Conservation (phyloP, 75 land plant genomes). For the Adiantum capillusveneris region DNA sequence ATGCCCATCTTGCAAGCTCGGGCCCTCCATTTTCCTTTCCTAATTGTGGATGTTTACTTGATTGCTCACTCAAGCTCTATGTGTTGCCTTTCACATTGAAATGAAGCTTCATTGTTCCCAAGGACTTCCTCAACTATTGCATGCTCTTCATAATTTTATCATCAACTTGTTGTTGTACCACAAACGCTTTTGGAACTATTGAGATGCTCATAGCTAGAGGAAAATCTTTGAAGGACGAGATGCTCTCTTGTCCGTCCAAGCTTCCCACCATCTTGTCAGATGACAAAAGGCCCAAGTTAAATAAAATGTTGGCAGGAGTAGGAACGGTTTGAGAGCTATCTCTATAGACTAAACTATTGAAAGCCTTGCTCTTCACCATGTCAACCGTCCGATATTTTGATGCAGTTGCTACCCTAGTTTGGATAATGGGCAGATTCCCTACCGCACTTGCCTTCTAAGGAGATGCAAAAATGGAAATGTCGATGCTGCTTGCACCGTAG, state of each 20-base stretch:
- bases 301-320: neutral
- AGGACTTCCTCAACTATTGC: constrained; percentile 74
- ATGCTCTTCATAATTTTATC: constrained; percentile 82
- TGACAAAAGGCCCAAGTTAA: neutral
- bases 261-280: neutral
- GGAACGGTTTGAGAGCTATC: neutral
- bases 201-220: constrained; percentile 31
- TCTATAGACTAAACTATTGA: neutral
- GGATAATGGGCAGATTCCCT: too few species aligned
- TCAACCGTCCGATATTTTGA: neutral
- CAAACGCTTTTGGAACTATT: constrained; percentile 43
- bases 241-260: neutral
- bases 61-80: constrained; percentile 8
- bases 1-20: constrained; percentile 34
- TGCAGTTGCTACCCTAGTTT: too few species aligned
- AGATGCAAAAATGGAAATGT: too few species aligned
- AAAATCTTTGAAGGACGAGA: constrained; percentile 1
- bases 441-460: too few species aligned
- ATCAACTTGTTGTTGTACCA: constrained; percentile 56
- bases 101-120: constrained; percentile 74
- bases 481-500: too few species aligned
- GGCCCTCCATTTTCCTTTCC: constrained; percentile 8
- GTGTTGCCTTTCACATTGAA: constrained; percentile 34
- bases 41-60: constrained; percentile 16
- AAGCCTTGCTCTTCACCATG: neutral